Evolutionary conservation across 768 basidiomycete genomes (phyloP), one percentile per base, ranked within the genome.

Genomic region (Lactarius sp.): DNA sequence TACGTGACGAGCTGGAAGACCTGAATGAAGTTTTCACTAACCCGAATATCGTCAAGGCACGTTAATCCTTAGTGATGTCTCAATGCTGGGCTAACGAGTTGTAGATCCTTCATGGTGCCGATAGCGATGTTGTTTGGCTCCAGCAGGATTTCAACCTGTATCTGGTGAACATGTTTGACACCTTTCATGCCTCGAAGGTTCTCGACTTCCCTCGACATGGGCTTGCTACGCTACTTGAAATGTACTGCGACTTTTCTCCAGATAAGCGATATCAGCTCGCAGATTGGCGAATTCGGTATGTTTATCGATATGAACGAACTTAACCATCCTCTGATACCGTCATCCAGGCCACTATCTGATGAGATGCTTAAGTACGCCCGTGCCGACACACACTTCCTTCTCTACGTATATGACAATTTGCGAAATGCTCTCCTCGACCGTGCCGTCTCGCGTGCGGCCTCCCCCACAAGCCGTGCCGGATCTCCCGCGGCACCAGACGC

Each of bases 241-340:
- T 88, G 79, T 98, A 92, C 71, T 95, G 92, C 70, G 86, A 93
- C 70, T 94, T 94, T 69, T 80, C 81, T 7, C 85, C 96, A 0
- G 96, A 98, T 77, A 99, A 99, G 76, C 85, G 92, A 36, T 98
- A 96, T 71, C 97, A 98, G 70, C 79, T 96, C 6, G 97, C 96
- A 10, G 97, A 99, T 73, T 99, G 97, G 97, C 85, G 97, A 31
- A 92, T 98, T 68, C 83, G 94, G 85, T 88, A 47, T 34, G 80
- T 69, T 10, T 22, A 20, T 37, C 14, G 20, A 60, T 50, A 7
- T 42, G 60, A 52, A 52, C 9, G 22, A 47, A 13, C 52, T 16
- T 54, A 14, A n/a, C 9, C 33, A 9, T 6, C 18, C 39, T 37
- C 20, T 52, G 20, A 49, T 34, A 22, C n/a, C 6, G 34, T 41